Evolutionary conservation across 768 basidiomycete species (phyloP).

Genomic region (Serendipita vermifera): DNA sequence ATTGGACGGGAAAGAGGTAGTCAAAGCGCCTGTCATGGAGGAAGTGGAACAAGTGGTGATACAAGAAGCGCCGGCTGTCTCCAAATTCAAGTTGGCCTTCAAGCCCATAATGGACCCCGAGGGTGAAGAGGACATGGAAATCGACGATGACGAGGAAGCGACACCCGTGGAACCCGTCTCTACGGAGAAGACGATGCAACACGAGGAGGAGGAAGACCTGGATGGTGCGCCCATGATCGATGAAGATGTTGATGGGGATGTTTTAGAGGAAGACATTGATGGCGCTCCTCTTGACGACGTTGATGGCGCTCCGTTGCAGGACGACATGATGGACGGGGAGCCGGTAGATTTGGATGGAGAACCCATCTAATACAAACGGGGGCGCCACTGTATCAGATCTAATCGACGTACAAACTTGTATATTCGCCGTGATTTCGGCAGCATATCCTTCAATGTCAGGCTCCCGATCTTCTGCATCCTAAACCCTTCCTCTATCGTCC

Average conservation of each 20-base stretch:
- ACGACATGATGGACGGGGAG: constrained; percentile 11
- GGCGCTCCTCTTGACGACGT: constrained; percentile 36
- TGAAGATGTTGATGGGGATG: constrained; percentile 22
- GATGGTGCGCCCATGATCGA: constrained; percentile 13
- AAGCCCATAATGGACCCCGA: constrained; percentile 33
- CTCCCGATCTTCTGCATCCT: too few species aligned
- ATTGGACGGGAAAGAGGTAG: constrained; percentile 21
- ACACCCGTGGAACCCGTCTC: background rate
- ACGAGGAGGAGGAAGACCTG: constrained; percentile 28
- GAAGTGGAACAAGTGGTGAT: constrained; percentile 21
- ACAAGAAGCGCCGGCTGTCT: constrained; percentile 27
- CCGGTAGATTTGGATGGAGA: too few species aligned
- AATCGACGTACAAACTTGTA: too few species aligned
- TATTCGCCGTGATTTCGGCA: too few species aligned
- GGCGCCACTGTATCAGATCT: too few species aligned
- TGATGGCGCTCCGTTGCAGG: constrained; percentile 33
- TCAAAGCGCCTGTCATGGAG: too few species aligned
- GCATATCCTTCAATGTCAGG: too few species aligned
- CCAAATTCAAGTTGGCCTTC: constrained; percentile 69
- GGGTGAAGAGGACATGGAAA: constrained; percentile 26
- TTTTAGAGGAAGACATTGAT: constrained; percentile 20
- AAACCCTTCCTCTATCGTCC: too few species aligned
- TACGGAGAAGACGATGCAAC: constrained; percentile 30
- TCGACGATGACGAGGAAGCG: constrained; percentile 9
- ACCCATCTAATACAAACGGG: too few species aligned